These are phyloP conservation scores for Cercospora zeae-maydis DNA, from an alignment of 2,329 filamentous ascomycete genomes.

Conservation along the genomic window DNA sequence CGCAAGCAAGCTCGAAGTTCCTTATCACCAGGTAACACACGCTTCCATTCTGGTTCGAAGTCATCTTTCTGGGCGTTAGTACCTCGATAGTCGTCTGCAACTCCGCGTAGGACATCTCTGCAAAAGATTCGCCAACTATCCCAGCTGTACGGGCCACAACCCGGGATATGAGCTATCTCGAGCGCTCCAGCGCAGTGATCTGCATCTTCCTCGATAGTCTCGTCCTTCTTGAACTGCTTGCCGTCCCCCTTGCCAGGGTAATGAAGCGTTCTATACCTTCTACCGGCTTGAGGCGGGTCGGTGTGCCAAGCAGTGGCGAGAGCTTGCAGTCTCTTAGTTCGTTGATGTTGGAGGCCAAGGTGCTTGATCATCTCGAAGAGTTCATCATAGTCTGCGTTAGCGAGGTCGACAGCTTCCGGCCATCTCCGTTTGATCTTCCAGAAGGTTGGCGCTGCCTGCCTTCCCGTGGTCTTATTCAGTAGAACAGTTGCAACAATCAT, in stretches of 20 bases:
- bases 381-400: slow-evolving; percentile 53
- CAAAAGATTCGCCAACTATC: slow-evolving; percentile 96
- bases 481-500: slow-evolving; percentile 80
- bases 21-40: slow-evolving; percentile 77
- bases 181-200: slow-evolving; percentile 55
- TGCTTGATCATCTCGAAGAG: slow-evolving; percentile 63
- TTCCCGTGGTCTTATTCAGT: slow-evolving; percentile 74
- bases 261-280: slow-evolving; percentile 55
- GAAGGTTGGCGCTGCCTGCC: slow-evolving; percentile 71
- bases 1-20: slow-evolving; percentile 80
- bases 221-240: slow-evolving; percentile 44
- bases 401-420: slow-evolving; percentile 62
- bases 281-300: slow-evolving; percentile 57
- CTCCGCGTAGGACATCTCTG: slow-evolving; percentile 68
- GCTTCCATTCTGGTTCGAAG: slow-evolving; percentile 88
- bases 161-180: slow-evolving; percentile 83
- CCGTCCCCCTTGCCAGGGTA: slow-evolving; percentile 53
- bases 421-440: slow-evolving; percentile 65
- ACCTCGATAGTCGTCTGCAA: slow-evolving; percentile 65
- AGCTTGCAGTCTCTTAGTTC: slow-evolving; percentile 64
- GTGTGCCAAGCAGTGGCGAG: slow-evolving; percentile 68
- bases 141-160: slow-evolving; percentile 71
- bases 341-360: slow-evolving; percentile 66
- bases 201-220: slow-evolving; percentile 47
- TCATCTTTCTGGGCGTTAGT: slow-evolving; percentile 40